A percentile compares a stretch with the other conserved stretches of the same genome.
These are phyloP conservation scores for Phanerodontia chrysosporium DNA, from an alignment of 768 basidiomycete species.

Conservation along the genomic window DNA sequence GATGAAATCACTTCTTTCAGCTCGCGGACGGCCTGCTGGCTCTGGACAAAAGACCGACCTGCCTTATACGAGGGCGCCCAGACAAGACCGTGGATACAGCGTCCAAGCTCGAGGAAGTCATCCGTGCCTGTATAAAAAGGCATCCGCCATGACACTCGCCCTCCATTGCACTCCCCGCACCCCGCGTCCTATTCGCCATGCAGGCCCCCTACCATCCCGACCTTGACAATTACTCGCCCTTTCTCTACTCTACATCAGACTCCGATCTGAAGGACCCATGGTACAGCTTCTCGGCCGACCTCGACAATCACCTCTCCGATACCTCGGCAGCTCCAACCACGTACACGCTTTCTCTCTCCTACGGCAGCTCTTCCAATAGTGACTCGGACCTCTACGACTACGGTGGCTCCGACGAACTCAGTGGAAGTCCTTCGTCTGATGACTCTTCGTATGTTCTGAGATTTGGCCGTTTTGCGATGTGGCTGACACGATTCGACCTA, in stretches of 20 bases:
- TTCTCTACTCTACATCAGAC: background rate
- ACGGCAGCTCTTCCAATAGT: background rate
- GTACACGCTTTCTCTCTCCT: background rate
- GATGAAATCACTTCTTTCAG: background rate
- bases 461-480: background rate
- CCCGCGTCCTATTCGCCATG: background rate
- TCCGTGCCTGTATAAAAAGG: background rate
- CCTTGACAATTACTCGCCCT: background rate
- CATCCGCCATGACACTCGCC: background rate
- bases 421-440: background rate
- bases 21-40: background rate
- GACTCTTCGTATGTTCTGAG: background rate
- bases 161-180: background rate
- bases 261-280: background rate
- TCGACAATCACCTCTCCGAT: background rate
- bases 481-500: background rate
- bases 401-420: background rate
- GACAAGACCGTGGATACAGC: constrained; percentile 1
- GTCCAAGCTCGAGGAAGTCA: background rate
- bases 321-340: background rate
- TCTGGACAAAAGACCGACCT: background rate
- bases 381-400: background rate
- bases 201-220: background rate
- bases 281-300: background rate
- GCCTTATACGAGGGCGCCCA: background rate